A percentile compares a stretch with the other conserved stretches of the same genome.
phyloP scores from a whole-genome alignment of 495 filamentous ascomycete species.

The Penicillium roqueforti region DNA sequence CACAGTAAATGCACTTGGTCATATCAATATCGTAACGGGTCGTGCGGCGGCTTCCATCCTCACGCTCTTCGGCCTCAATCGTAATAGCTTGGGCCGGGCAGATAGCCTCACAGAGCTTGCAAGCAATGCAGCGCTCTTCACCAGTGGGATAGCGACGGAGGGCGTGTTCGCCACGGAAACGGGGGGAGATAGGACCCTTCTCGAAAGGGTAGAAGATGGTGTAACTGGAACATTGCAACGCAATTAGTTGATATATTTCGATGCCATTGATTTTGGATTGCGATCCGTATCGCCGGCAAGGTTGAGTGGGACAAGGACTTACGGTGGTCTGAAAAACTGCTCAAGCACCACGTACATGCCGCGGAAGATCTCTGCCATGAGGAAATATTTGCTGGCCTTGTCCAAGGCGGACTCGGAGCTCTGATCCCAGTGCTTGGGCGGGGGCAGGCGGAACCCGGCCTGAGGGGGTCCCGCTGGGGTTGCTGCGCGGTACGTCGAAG shows the following conservation, averaged over 20 bases:
- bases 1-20: constrained; percentile 99
- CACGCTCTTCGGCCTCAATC: constrained; percentile 97
- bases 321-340: constrained; percentile 98
- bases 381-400: constrained; percentile 85
- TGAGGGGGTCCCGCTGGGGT: constrained; percentile 74
- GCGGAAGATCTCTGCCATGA: constrained; percentile 89
- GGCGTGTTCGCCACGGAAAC: constrained; percentile 96
- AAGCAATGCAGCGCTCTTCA: constrained; percentile 98
- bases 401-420: constrained; percentile 67
- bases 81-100: constrained; percentile 97
- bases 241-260: constrained; percentile 5
- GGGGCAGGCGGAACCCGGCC: constrained; percentile 68
- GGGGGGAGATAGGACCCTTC: constrained; percentile 96
- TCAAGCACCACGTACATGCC: constrained; percentile 98
- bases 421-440: constrained; percentile 65
- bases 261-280: constrained; percentile 3
- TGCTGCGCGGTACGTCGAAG: constrained; percentile 56
- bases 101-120: constrained; percentile 98
- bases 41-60: constrained; percentile 88
- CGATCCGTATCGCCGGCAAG: not conserved
- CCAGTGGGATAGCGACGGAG: constrained; percentile 92
- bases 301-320: constrained; percentile 42
- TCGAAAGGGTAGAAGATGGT: constrained; percentile 99
- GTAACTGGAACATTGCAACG: constrained; percentile 53
- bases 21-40: constrained; percentile 99